Evolutionary conservation across 2,329 filamentous ascomycete genomes (phyloP).

Genomic region (Sclerotinia trifoliorum): DNA sequence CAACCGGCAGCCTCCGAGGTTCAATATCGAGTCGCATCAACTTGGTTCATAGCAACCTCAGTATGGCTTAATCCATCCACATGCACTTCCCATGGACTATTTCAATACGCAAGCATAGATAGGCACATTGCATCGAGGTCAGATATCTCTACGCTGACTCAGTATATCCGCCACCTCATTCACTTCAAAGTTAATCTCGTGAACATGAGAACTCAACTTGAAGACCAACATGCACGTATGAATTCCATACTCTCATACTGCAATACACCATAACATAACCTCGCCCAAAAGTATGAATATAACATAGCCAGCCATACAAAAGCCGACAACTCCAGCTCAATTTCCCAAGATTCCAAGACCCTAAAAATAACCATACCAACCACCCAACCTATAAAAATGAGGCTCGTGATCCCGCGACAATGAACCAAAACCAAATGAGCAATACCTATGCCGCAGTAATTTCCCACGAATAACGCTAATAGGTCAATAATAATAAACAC

Average conservation of each 20-base stretch:
- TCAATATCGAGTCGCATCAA: too few species aligned
- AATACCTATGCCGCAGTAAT: not conserved
- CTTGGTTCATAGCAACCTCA: too few species aligned
- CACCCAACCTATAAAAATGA: not conserved
- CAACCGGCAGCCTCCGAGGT: too few species aligned
- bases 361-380: not conserved
- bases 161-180: not conserved
- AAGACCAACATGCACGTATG: too few species aligned
- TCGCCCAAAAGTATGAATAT: not conserved
- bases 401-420: not conserved
- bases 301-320: too few species aligned
- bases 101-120: too few species aligned
- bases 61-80: too few species aligned
- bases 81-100: not conserved
- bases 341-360: too few species aligned
- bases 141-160: not conserved
- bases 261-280: too few species aligned
- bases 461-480: not conserved
- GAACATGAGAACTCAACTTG: not conserved
- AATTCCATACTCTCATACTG: not conserved
- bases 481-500: not conserved
- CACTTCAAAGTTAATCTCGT: not conserved
- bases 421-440: not conserved
- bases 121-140: too few species aligned
- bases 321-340: not conserved